A percentile compares a stretch with the other conserved stretches of the same genome.
Conservation (phyloP, 768 basidiomycete genomes). For the Boletus reticulatus region DNA sequence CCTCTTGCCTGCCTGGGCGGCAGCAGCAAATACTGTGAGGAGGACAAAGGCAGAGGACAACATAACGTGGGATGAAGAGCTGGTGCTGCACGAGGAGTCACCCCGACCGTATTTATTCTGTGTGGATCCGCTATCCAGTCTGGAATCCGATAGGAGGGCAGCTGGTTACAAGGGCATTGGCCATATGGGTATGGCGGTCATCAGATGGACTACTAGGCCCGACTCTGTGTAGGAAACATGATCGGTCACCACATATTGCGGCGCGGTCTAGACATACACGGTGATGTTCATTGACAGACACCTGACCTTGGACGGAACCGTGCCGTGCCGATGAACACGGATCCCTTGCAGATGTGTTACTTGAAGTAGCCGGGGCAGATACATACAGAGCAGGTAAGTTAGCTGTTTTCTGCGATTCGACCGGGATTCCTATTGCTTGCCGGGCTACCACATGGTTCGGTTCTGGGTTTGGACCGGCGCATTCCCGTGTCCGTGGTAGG, state of each 20-base stretch:
- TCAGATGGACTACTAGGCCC: background rate
- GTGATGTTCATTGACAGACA: background rate
- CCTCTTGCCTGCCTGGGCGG: slow-evolving; percentile 35
- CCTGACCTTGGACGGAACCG: background rate
- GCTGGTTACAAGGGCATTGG: too few relatives aligned
- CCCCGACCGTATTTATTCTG: slow-evolving; percentile 11
- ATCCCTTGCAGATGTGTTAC: background rate
- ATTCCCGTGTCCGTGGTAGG: background rate
- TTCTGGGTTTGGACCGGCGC: background rate
- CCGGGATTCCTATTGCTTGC: background rate
- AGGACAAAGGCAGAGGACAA: slow-evolving; percentile 15
- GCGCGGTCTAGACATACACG: background rate
- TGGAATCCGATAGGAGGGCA: background rate
- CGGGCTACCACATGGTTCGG: background rate
- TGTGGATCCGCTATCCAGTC: background rate
- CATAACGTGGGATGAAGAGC: slow-evolving; percentile 11
- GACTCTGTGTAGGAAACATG: background rate
- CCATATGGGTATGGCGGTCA: background rate
- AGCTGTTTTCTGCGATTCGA: background rate
- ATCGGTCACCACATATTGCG: background rate
- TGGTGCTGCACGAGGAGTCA: background rate
- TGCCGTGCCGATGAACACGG: slow-evolving; percentile 1
- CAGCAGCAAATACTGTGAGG: slow-evolving; percentile 14
- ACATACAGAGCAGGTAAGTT: too few relatives aligned
- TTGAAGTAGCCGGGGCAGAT: background rate